Evolutionary conservation across 345 rosid species (phyloP), one percentile per base, ranked within the genome.

Genomic region (Ricinus communis): DNA sequence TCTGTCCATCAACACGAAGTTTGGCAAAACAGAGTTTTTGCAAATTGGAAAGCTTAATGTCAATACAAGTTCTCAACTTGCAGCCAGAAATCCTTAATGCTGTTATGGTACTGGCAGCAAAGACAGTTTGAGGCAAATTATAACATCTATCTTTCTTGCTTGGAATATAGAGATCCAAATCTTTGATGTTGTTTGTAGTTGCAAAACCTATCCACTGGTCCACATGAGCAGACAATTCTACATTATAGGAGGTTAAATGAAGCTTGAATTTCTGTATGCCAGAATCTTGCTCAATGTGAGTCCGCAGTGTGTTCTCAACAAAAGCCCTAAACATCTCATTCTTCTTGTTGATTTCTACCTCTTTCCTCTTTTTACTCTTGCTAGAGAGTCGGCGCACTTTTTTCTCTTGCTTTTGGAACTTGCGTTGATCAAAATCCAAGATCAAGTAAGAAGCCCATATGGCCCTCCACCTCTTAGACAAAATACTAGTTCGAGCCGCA

Each of bases 381-480:
- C 18, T 18, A 7, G 0, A 16, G 16, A 1, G 10, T 16, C 5
- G 14, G 8, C 21, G 49, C 15, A 33, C 15, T 21, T 24, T 25
- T n/a, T n/a, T n/a, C 30, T 16, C 43, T 45, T 65, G 65, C 49
- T 38, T 24, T 19, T 55, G 65, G 65, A 80, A 74, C 70, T 82
- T 74, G 19, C 75, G 69, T 41, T 82, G 77, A 69, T 82, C 86
- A 21, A 79, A 69, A 16, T 74, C 78, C 69, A 82, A 40, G 46
- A 60, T 61, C 19, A 59, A 62, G 73, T 57, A 77, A 27, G 81
- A 74, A 41, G 25, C 46, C 79, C 79, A 74, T 16, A 77, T 46
- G 18, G 65, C 73, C 61, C 71, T 69, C 83, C 86, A 82, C 59
- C 68, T 69, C 75, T 68, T 82, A 43, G 86, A 82, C 70, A 74